These are phyloP conservation scores for Crocinoboletus sp. DNA, from an alignment of 1,284 basidiomycete species.

Conservation along the genomic window DNA sequence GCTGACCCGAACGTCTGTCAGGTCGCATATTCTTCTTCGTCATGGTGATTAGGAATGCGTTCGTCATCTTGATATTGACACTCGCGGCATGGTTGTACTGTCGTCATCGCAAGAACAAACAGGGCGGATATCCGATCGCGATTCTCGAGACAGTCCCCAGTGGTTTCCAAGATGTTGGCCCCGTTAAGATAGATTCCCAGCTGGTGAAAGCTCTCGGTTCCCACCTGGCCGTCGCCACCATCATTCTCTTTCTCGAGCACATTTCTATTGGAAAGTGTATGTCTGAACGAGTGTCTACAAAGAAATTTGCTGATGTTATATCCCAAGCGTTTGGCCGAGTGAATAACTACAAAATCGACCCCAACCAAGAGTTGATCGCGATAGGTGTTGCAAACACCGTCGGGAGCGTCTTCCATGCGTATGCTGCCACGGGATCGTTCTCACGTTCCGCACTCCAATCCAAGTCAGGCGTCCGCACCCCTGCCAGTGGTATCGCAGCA, in stretches of 20 bases:
- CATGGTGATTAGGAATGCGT: constrained; percentile 80
- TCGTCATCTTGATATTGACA: constrained; percentile 83
- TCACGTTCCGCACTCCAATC: constrained; percentile 95
- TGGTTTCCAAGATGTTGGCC: constrained; percentile 76
- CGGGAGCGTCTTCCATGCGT: constrained; percentile 85
- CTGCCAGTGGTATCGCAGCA: constrained; percentile 84
- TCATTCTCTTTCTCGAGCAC: constrained; percentile 94
- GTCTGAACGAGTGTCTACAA: neutral
- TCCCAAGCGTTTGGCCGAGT: constrained; percentile 85
- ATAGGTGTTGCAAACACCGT: constrained; percentile 95
- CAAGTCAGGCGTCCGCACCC: constrained; percentile 95
- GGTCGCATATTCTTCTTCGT: constrained; percentile 89
- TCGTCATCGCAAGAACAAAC: constrained; percentile 51
- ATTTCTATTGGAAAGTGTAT: constrained; percentile 92
- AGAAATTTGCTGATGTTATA: constrained; percentile 10
- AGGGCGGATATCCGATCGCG: constrained; percentile 82
- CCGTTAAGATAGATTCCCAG: constrained; percentile 58
- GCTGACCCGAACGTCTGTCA: constrained; percentile 23
- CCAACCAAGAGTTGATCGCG: constrained; percentile 96
- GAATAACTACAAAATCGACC: constrained; percentile 97
- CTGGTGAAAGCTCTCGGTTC: constrained; percentile 71
- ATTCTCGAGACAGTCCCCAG: constrained; percentile 83
- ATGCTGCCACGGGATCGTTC: constrained; percentile 98
- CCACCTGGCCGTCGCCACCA: constrained; percentile 88
- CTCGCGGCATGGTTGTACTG: constrained; percentile 83